phyloP scores from a whole-genome alignment of 192 early-diverging fungal species.

The Umbelopsis sp. region DNA sequence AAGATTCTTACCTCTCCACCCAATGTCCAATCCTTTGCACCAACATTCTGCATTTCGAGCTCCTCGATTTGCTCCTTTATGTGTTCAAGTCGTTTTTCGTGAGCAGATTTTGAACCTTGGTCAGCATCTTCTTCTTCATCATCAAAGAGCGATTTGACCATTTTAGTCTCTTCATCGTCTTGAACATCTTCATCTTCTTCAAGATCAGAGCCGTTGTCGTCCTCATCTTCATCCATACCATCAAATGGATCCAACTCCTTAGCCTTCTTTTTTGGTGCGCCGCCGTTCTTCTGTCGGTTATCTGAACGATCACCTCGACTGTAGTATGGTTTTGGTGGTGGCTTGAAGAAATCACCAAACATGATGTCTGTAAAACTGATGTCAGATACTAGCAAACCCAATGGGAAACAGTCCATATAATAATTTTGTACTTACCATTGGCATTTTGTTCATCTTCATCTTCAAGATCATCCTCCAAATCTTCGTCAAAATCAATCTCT shows the following conservation, averaged over 20 bases:
- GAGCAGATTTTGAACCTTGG: constrained; percentile 64
- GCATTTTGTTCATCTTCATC: constrained; percentile 66
- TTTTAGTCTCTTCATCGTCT: constrained; percentile 41
- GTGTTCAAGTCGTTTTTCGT: constrained; percentile 76
- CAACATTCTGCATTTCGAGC: constrained; percentile 87
- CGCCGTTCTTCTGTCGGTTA: constrained; percentile 33
- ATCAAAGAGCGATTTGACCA: constrained; percentile 57
- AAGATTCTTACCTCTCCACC: constrained; percentile 66
- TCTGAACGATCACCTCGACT: constrained; percentile 42
- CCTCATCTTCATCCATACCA: constrained; percentile 44
- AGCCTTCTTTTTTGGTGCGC: constrained; percentile 38
- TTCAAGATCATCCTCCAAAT: constrained; percentile 64
- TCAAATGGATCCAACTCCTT: constrained; percentile 31
- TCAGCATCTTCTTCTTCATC: constrained; percentile 56
- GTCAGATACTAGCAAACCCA: background rate
- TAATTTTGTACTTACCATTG: constrained; percentile 51
- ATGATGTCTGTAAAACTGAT: constrained; percentile 58
- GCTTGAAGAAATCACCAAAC: constrained; percentile 86
- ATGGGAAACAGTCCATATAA: background rate
- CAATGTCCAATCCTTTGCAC: constrained; percentile 86
- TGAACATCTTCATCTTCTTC: constrained; percentile 46
- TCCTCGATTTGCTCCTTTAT: constrained; percentile 72
- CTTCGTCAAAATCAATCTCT: constrained; percentile 66
- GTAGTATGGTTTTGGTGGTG: constrained; percentile 50
- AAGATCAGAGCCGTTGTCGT: constrained; percentile 31